Base-by-base conservation (phyloP, 2,329 filamentous ascomycete genomes). In the Cryphonectria radicalis region DNA sequence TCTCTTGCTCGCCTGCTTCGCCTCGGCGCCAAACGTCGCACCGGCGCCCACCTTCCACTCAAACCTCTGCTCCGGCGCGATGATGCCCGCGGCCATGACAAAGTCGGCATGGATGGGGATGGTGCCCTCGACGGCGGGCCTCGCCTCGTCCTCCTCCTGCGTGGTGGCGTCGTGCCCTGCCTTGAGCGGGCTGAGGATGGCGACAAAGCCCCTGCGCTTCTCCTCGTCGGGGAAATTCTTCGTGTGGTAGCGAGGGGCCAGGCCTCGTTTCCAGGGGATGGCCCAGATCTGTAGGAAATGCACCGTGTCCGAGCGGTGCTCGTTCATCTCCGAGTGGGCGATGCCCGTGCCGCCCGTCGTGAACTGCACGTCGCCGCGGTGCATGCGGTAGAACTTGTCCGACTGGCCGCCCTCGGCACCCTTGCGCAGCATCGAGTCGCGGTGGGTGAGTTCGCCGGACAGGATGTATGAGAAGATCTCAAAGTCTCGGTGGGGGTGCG, bases 271-370 rank as follows among this genome's bases (percentile, higher is more conserved):
- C 88, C 93, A 95, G 0, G 93, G 93, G 66, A 93, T 84, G 0
- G 91, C 93, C 94, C 93, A 97, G 76, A 97, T 97, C 81, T 97
- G 94, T 46, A 97, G 83, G 78, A 97, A 97, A 79, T 97, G 93
- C 17, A 93, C 92, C 35, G 91, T 89, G 62, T 93, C 88, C 19
- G 86, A 82, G 68, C 83, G 79, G 79, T 93, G 90, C 81, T 96
- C 90, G 81, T 95, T 96, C 82, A 91, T 90, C 82, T 97, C 94
- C 10, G 90, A 92, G 80, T 97, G 93, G 1, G 93, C 89, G 76
- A 97, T 89, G 76, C 90, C 90, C 6, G 89, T 94, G 69, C 94
- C 94, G n/a, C 93, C 94, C 19, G 91, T 94, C 13, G 94, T 97
- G 81, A 97, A 97, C 78, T 97, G 94, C 62, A 97, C 92, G 79